phyloP scores from a whole-genome alignment of 495 filamentous ascomycete genomes.

The Tuber aestivum region DNA sequence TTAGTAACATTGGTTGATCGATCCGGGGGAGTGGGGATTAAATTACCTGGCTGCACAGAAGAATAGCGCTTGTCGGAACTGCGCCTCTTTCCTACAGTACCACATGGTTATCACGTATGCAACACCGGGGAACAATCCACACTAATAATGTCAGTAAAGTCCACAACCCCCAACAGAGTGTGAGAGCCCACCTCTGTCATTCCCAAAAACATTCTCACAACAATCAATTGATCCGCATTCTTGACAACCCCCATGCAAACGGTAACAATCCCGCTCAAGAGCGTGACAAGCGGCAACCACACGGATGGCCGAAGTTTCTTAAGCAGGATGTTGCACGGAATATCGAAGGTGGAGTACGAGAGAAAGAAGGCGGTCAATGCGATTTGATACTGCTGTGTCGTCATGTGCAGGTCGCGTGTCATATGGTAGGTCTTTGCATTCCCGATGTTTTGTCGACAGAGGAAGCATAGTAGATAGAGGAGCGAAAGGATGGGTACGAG shows the following conservation, averaged over 20 bases:
- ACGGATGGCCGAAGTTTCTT: slow-evolving; percentile 58
- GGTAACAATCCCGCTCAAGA: slow-evolving; percentile 52
- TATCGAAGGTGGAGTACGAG: slow-evolving; percentile 44
- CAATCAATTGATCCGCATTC: slow-evolving; percentile 55
- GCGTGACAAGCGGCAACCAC: slow-evolving; percentile 65
- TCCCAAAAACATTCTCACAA: slow-evolving; percentile 60
- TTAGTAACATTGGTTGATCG: not conserved
- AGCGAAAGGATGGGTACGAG: slow-evolving; percentile 37
- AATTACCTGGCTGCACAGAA: slow-evolving; percentile 37
- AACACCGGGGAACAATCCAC: slow-evolving; percentile 64
- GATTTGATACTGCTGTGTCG: slow-evolving; percentile 30
- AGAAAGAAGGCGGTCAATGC: slow-evolving; percentile 39
- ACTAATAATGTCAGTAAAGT: slow-evolving; percentile 16
- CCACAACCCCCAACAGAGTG: not conserved
- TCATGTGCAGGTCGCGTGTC: slow-evolving; percentile 23
- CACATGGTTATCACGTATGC: slow-evolving; percentile 72
- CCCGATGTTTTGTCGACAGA: slow-evolving; percentile 38
- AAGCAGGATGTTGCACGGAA: slow-evolving; percentile 65
- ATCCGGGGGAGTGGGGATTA: not conserved
- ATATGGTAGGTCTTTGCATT: slow-evolving; percentile 41
- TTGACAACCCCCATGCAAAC: slow-evolving; percentile 67
- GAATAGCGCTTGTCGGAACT: slow-evolving; percentile 54
- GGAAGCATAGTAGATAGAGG: slow-evolving; percentile 40
- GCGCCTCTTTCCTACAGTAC: slow-evolving; percentile 60
- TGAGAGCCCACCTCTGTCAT: slow-evolving; percentile 52